Conservation (phyloP, 202 grass and related monocot genomes). For the Panicum hallii region DNA sequence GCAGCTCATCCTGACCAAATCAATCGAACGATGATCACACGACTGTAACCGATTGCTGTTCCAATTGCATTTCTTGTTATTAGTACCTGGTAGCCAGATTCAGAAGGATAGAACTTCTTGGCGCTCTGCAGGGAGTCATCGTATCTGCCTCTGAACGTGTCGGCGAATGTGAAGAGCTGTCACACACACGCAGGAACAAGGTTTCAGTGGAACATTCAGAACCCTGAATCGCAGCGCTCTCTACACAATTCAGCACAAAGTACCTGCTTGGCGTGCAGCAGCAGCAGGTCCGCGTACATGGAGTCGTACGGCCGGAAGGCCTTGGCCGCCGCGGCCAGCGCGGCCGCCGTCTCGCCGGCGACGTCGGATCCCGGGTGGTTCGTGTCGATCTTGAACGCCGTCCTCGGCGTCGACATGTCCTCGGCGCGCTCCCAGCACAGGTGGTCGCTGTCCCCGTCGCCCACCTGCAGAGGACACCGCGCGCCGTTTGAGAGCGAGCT, state of each 20-base stretch:
- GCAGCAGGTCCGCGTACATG: constrained; percentile 72
- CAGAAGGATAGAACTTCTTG: constrained; percentile 92
- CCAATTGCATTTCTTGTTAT: neutral
- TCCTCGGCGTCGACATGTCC: constrained; percentile 84
- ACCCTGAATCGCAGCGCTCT: neutral
- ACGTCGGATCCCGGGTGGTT: constrained; percentile 72
- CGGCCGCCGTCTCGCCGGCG: constrained; percentile 77
- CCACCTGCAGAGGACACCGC: constrained; percentile 38
- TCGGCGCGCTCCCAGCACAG: constrained; percentile 96
- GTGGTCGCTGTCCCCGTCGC: constrained; percentile 92
- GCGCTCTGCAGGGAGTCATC: constrained; percentile 60
- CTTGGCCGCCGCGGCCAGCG: constrained; percentile 69
- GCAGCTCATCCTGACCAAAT: constrained; percentile 67
- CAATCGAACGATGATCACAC: neutral
- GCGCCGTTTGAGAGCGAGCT: no score
- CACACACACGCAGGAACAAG: neutral
- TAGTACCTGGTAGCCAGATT: constrained; percentile 63
- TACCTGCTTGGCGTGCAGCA: constrained; percentile 83
- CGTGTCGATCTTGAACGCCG: constrained; percentile 72
- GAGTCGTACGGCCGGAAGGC: constrained; percentile 81
- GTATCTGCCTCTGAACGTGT: constrained; percentile 78
- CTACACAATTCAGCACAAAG: no score
- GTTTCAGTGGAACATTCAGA: neutral
- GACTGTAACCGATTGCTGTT: no score
- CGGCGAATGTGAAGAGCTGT: constrained; percentile 84